Base-by-base conservation (phyloP, 1,284 basidiomycete genomes). In the Microbotryum violaceum region DNA sequence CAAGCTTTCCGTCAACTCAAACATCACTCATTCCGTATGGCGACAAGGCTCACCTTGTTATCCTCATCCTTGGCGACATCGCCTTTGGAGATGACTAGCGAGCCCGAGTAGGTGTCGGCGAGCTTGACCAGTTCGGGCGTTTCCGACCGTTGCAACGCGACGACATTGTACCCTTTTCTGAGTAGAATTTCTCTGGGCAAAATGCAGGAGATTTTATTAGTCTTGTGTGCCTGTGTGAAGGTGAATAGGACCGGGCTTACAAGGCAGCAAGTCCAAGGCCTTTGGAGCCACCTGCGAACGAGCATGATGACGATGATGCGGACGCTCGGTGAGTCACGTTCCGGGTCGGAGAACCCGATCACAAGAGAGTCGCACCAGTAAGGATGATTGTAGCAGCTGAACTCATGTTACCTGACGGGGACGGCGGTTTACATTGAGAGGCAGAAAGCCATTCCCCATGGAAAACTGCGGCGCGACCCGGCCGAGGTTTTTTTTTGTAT, bases 221-320 rank as follows among this genome's bases (percentile, higher is more conserved):
- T 54, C 27, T 21, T 14, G 16, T 4, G 52, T 3, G 21, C 21
- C 18, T 54, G 1, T 31, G n/a, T 29, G 52, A 21, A 20, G 12
- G 12, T 20, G 29, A 18, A 9, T 14, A n/a, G 14, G 37, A n/a
- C 8, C 33, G 4, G 33, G 37, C 78, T 21, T 73, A 79, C 46
- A 85, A 81, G 60, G 86, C 80, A 21, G 86, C 87, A 52, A 92
- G 82, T 2, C 91, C 91, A 61, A 94, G 84, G 42, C 91, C 91
- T 49, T 77, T 74, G 16, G 74, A 75, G 0, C 70, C 76, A 7
- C 76, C 70, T 63, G 65, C 4, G 6, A 10, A 21, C 16, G 46
- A n/a, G 37, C 37, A 42, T 18, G 21, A 37, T 33, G 58, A 49
- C 49, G 31, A 33, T 25, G 10, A 6, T 42, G 37, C 12, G 37